Base-by-base conservation (phyloP, 805 yeast genomes). In the Nakazawaea wyomingensis region DNA sequence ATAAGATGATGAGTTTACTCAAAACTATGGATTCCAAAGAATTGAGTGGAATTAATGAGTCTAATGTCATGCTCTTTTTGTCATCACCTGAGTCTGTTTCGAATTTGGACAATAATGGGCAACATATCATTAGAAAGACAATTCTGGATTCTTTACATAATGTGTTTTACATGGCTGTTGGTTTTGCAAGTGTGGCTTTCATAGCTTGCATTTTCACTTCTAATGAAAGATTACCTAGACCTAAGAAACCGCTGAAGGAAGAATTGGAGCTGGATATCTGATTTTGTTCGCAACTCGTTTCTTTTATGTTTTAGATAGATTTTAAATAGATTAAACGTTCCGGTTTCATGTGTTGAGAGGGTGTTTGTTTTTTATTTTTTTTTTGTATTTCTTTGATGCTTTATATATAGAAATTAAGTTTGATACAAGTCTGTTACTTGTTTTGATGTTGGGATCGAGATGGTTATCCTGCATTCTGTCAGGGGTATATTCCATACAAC, bases 111-210 rank as follows among this genome's bases (percentile, higher is more conserved):
- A 9, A 18, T 1, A 39, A 37, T 13, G 51, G 54, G 1, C 49
- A 46, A 22, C 45, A 37, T 1, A 14, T 54, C 4, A 39, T 63
- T 0, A 42, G 44, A 4, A 19, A 48, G 0, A 43, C 46, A 1
- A 41, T 71, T 27, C 64, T 72, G 71, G 49, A 49, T 8, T 57
- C 69, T 8, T 54, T 75, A 28, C 55, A 58, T 35, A 65, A 66
- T 47, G 68, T 66, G 1, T 73, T 65, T 45, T 69, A 64, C 54
- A 55, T 68, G 40, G 56, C 62, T 13, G 46, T 73, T 14, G 78
- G 66, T 0, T 53, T 66, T 13, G 55, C 69, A 1, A 48, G 55
- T 8, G 28, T 62, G 11, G 51, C 65, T 2, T 54, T 71, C 6
- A 33, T 74, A 1, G 44, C 53, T 5, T 46, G 64, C 0, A 5